Conservation (phyloP, 208 protist genomes). For the Kentomonas sorsogonicus region DNA sequence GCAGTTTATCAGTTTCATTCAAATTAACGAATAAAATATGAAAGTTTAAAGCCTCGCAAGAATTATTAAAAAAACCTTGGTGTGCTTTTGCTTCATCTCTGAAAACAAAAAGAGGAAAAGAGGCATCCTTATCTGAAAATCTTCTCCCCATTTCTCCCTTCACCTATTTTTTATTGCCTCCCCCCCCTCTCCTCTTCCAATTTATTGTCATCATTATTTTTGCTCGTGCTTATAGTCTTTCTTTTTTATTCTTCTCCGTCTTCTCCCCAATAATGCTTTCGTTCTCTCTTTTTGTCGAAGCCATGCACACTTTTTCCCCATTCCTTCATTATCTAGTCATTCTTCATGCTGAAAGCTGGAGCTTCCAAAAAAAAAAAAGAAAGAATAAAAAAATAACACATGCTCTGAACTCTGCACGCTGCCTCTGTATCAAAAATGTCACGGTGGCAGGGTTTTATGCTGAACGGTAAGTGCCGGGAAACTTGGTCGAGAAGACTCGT, state of each 20-base stretch:
- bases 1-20: no score
- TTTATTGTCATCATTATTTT: neutral
- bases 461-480: no score
- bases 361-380: no score
- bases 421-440: no score
- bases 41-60: conserved; percentile 3
- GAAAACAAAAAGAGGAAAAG: no score
- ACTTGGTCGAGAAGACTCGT: no score
- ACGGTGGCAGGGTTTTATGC: no score
- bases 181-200: neutral
- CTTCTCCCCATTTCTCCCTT: conserved; percentile 2
- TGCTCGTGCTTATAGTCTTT: conserved; percentile 2
- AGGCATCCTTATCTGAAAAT: neutral
- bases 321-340: neutral
- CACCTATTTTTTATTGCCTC: neutral
- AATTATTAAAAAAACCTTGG: conserved; percentile 4
- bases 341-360: no score
- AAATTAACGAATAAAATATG: no score
- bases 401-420: no score
- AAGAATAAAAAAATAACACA: no score
- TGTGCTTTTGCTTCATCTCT: conserved; percentile 5
- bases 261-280: neutral
- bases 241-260: conserved; percentile 10
- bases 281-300: neutral
- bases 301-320: neutral